Conservation (phyloP, 2,329 filamentous ascomycete genomes). For the Cercospora beticola region DNA sequence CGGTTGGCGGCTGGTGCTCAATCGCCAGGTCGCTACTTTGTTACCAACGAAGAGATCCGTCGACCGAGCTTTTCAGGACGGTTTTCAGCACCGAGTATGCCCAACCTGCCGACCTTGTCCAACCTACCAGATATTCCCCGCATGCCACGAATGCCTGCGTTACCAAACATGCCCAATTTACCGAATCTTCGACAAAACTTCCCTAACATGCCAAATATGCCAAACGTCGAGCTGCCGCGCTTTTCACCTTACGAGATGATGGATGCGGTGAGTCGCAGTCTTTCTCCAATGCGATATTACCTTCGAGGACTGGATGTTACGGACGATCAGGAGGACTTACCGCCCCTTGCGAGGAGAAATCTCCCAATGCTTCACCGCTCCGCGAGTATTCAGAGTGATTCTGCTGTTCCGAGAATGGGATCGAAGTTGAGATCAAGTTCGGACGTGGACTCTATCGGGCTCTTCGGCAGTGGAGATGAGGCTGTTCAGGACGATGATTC, state of each 20-base stretch:
- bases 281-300: constrained; percentile 50
- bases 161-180: constrained; percentile 31
- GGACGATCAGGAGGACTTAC: constrained; percentile 16
- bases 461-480: constrained; percentile 35
- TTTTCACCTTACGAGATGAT: constrained; percentile 50
- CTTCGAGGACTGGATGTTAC: constrained; percentile 36
- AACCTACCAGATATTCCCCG: constrained; percentile 29
- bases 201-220: constrained; percentile 29
- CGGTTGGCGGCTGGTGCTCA: constrained; percentile 28
- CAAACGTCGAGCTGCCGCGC: constrained; percentile 39
- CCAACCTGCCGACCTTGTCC: constrained; percentile 28
- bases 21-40: constrained; percentile 37
- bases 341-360: neutral
- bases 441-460: constrained; percentile 20
- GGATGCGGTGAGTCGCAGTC: constrained; percentile 46
- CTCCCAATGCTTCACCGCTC: constrained; percentile 1
- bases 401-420: constrained; percentile 18
- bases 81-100: constrained; percentile 35
- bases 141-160: constrained; percentile 36
- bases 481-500: constrained; percentile 37
- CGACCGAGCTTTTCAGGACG: constrained; percentile 31
- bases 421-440: constrained; percentile 16
- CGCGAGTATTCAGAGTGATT: constrained; percentile 22
- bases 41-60: constrained; percentile 32
- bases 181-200: constrained; percentile 18